phyloP scores from a whole-genome alignment of 257 asterid species.

The Jacaranda copaia region DNA sequence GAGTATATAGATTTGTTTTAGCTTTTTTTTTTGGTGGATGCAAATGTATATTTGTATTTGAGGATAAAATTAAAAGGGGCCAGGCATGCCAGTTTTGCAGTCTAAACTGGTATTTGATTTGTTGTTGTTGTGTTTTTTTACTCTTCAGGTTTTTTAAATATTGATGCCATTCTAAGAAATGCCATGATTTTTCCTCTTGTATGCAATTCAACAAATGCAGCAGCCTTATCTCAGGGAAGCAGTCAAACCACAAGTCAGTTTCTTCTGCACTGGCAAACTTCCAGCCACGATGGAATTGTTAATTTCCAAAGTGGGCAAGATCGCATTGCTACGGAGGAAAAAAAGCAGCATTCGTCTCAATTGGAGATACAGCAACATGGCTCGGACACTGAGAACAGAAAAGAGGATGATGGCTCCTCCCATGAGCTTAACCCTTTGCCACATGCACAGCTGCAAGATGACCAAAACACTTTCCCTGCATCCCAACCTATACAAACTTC shows the following conservation, averaged over 20 bases:
- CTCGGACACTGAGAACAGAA: conserved; percentile 56
- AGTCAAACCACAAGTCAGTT: conserved; percentile 53
- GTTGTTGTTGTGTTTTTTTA: background rate
- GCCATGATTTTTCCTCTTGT: conserved; percentile 26
- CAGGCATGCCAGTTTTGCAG: background rate
- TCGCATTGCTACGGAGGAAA: conserved; percentile 45
- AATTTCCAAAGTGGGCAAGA: conserved; percentile 58
- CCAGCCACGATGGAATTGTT: conserved; percentile 57
- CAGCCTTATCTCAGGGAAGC: conserved; percentile 58
- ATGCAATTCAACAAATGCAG: conserved; percentile 38
- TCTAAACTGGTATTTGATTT: background rate
- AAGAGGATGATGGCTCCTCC: conserved; percentile 47
- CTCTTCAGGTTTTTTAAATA: no score
- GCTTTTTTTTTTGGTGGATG: no score
- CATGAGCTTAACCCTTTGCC: conserved; percentile 44
- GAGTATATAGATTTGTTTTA: background rate
- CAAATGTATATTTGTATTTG: no score
- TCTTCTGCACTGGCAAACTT: conserved; percentile 66
- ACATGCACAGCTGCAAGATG: conserved; percentile 47
- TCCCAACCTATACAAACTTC: conserved; percentile 60
- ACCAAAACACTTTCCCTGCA: conserved; percentile 44
- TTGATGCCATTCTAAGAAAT: no score
- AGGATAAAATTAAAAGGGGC: background rate
- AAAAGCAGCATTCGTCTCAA: conserved; percentile 55
- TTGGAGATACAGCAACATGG: conserved; percentile 49